These are phyloP conservation scores for Schoenoplectus triqueter DNA, from an alignment of 202 grass and related monocot species.

Conservation along the genomic window DNA sequence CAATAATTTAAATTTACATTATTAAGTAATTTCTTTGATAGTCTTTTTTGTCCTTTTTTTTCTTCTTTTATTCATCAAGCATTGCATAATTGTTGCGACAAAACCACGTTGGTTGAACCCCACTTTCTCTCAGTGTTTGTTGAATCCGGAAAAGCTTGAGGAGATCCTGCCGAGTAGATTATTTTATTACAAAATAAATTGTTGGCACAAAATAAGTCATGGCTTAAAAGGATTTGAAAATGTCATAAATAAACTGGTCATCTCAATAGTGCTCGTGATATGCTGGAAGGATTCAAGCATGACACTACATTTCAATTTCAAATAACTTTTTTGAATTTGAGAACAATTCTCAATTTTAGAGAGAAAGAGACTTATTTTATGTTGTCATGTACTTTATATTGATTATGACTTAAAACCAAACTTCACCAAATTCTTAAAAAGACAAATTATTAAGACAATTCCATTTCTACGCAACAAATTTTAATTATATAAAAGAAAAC, in stretches of 20 bases:
- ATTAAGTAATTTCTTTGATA: not conserved
- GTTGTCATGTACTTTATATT: not conserved
- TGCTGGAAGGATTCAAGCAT: constrained; percentile 15
- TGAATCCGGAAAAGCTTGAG: not conserved
- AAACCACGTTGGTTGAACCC: constrained; percentile 4
- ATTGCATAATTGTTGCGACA: constrained; percentile 1
- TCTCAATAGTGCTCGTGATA: not conserved
- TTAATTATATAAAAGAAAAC: not conserved
- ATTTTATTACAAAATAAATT: not conserved
- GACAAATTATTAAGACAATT: not conserved
- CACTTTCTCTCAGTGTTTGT: constrained; percentile 1
- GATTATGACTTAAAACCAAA: constrained; percentile 30
- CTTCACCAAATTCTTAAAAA: constrained; percentile 12
- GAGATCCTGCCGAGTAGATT: not conserved
- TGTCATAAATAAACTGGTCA: not conserved
- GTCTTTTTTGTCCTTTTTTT: not conserved
- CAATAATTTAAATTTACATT: constrained; percentile 22
- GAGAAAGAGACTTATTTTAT: not conserved
- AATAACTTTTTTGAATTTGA: not conserved
- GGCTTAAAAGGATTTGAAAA: not conserved
- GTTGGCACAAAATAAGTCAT: not conserved
- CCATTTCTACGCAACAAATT: constrained; percentile 13
- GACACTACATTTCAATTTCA: constrained; percentile 3
- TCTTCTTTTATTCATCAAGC: not conserved
- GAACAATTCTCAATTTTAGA: not conserved